These are phyloP conservation scores for Penicillium flavigenum DNA, from an alignment of 495 filamentous ascomycete genomes.

Conservation along the genomic window DNA sequence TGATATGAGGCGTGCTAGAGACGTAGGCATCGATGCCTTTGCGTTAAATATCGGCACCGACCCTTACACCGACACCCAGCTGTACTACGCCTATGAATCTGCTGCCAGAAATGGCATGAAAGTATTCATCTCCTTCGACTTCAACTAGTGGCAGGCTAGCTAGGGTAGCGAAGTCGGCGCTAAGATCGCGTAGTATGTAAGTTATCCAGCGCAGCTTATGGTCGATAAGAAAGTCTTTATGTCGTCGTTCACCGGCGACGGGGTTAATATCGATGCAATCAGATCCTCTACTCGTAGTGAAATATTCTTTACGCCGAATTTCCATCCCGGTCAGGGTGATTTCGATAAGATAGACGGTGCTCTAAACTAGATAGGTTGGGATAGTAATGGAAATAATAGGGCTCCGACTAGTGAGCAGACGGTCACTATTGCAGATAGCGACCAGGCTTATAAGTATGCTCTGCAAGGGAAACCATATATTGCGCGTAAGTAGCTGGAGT, in stretches of 20 bases:
- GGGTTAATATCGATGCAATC: constrained; percentile 47
- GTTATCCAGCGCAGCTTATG: constrained; percentile 50
- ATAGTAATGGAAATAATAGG: constrained; percentile 54
- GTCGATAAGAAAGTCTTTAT: constrained; percentile 56
- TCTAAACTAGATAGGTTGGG: constrained; percentile 64
- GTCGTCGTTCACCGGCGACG: constrained; percentile 56
- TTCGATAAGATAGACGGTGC: constrained; percentile 48
- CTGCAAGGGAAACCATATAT: constrained; percentile 56
- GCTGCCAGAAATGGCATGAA: constrained; percentile 58
- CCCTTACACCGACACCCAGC: constrained; percentile 51
- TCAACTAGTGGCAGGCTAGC: constrained; percentile 50
- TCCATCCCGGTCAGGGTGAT: constrained; percentile 42
- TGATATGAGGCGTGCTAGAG: constrained; percentile 57
- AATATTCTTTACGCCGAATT: constrained; percentile 58
- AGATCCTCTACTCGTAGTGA: constrained; percentile 43
- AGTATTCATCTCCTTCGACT: constrained; percentile 62
- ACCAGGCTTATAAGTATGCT: constrained; percentile 47
- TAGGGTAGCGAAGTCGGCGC: constrained; percentile 46
- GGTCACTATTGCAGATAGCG: constrained; percentile 49
- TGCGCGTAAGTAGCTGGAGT: constrained; percentile 38
- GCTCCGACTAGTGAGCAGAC: constrained; percentile 45
- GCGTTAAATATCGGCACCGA: constrained; percentile 59
- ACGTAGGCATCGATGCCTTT: constrained; percentile 59
- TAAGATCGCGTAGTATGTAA: constrained; percentile 50
- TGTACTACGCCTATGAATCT: constrained; percentile 56